Evolutionary conservation across 179 eudicot genomes (phyloP), one percentile per base, ranked within the genome.

Genomic region (Drosera spatulata): DNA sequence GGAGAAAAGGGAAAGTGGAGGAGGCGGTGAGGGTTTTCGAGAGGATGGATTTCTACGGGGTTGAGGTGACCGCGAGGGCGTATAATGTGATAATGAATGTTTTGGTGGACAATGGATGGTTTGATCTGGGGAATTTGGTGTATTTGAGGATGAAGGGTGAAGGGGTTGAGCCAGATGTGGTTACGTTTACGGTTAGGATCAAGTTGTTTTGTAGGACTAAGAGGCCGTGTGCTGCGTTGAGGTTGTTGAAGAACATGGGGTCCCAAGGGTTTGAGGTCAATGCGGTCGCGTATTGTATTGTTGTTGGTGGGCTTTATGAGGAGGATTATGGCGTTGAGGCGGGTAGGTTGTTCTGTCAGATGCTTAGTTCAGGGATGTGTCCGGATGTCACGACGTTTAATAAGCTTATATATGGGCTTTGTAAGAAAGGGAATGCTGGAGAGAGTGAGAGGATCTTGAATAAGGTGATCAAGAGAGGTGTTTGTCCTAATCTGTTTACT

Each of bases 11-110:
- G 70, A 83, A 77, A 68, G 72, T 91, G 64, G 91, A 91, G 65
- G 87, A 85, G 63, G 96, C 98, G 3, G 91, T 88, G 15, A 64
- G 85, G 61, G 75, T 88, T 70, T 91, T 91, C 75, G 98, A 91
- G 72, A 88, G 88, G 79, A 91, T 91, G 98, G 98, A 91, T 62
- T 91, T 91, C 58, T 88, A 80, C 59, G 64, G 79, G 39, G 88
- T 96, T 41, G 83, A 85, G 57, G 91, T 82, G 2, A 75, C 91
- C 0, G 85, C 85, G 9, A 70, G 60, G 49, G 80, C 95, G 0
- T 82, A 85, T 62, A 91, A 88, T 62, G 74, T 82, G 1, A 80
- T 91, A 39, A 91, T 91, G 95, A 91, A 91, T 73, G 70, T 84
- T 13, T 70, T 88, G 79, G 77, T 91, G 51, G 95, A 88, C 48